Evolutionary conservation across 306 rosid genomes (phyloP).

Genomic region (Cotoneaster glaucophyllus): DNA sequence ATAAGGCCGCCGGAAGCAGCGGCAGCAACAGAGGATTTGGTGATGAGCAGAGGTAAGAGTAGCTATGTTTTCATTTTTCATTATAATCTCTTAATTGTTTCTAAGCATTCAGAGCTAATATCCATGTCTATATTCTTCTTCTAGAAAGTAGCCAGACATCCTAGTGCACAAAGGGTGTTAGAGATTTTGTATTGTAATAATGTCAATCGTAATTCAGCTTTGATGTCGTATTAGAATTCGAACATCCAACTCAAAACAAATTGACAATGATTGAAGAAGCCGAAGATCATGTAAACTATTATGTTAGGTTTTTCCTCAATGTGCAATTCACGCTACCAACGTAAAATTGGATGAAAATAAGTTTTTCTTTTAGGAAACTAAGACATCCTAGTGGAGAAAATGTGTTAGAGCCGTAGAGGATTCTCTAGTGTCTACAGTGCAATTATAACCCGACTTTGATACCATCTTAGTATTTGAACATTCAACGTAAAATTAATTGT

Average conservation of each 20-base stretch:
- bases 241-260: background rate
- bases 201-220: background rate
- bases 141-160: background rate
- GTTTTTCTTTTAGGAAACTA: too few species aligned
- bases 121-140: background rate
- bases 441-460: too few species aligned
- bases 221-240: background rate
- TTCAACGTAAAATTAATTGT: background rate
- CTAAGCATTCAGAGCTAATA: background rate
- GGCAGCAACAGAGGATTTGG: slow-evolving; percentile 14
- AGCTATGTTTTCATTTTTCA: background rate
- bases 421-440: background rate
- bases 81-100: background rate
- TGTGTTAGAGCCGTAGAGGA: too few species aligned
- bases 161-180: background rate
- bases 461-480: background rate
- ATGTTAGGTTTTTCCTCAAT: background rate
- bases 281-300: too few species aligned
- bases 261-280: too few species aligned
- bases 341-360: too few species aligned
- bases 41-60: slow-evolving; percentile 48
- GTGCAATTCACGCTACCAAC: background rate
- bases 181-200: background rate
- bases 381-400: too few species aligned
- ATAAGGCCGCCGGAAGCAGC: slow-evolving; percentile 36